phyloP scores from a whole-genome alignment of 208 protist genomes.

The Trypanosomatidae sp. region DNA sequence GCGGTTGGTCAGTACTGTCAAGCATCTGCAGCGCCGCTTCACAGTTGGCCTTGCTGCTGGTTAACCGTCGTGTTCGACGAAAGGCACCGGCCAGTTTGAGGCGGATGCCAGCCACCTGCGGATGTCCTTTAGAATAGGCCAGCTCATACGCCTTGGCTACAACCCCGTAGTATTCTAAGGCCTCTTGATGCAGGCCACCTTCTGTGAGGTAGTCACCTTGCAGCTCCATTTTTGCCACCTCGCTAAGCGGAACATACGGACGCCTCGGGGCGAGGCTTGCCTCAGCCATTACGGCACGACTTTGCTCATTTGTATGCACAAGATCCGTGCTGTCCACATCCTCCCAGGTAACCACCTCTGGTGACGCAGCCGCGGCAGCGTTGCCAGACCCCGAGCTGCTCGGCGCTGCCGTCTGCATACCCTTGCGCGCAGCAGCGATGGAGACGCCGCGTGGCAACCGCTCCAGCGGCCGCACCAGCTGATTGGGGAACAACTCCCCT shows the following conservation, averaged over 20 bases:
- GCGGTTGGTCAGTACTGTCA: constrained; percentile 46
- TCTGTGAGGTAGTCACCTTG: constrained; percentile 87
- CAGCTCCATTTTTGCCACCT: constrained; percentile 87
- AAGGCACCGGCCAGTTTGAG: constrained; percentile 82
- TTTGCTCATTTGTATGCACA: constrained; percentile 40
- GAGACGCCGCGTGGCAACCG: constrained; percentile 51
- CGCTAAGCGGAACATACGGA: constrained; percentile 76
- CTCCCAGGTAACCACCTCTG: constrained; percentile 46
- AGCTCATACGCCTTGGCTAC: constrained; percentile 81
- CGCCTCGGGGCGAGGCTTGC: constrained; percentile 19
- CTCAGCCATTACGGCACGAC: constrained; percentile 1
- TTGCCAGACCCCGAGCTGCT: background rate
- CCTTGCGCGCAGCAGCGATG: constrained; percentile 20
- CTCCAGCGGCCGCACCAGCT: constrained; percentile 62
- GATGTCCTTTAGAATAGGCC: constrained; percentile 77
- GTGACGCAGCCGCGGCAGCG: background rate
- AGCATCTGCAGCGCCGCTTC: constrained; percentile 65
- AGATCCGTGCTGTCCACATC: constrained; percentile 67
- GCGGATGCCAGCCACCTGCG: constrained; percentile 64
- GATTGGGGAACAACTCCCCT: constrained; percentile 71
- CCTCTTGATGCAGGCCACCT: constrained; percentile 82
- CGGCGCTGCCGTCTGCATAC: constrained; percentile 1
- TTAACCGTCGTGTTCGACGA: constrained; percentile 66
- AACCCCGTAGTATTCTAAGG: constrained; percentile 88
- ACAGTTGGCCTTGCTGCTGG: constrained; percentile 65